phyloP scores from a whole-genome alignment of 441 rosid genomes.

The Mallotus japonicus region DNA sequence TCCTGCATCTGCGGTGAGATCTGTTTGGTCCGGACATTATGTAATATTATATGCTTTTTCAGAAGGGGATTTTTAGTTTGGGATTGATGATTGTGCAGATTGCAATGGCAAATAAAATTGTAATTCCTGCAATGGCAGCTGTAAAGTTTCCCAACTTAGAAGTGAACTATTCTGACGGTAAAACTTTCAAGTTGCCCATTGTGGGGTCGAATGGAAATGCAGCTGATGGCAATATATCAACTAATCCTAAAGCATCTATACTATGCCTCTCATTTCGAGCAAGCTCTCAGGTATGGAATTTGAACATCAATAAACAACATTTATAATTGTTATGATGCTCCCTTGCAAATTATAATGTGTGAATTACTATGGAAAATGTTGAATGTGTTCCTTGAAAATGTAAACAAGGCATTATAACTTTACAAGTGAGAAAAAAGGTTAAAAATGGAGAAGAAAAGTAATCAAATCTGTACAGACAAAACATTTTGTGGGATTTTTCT shows the following conservation, averaged over 20 bases:
- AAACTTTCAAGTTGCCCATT: slow-evolving; percentile 55
- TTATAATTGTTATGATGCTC: background rate
- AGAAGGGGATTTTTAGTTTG: background rate
- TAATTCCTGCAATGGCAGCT: slow-evolving; percentile 64
- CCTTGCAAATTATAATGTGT: background rate
- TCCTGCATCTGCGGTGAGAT: background rate
- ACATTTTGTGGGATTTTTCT: background rate
- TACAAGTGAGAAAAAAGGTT: background rate
- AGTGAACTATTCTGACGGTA: slow-evolving; percentile 50
- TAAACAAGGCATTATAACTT: too few species aligned
- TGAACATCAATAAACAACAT: slow-evolving; percentile 1
- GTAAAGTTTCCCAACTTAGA: slow-evolving; percentile 60
- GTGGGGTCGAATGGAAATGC: slow-evolving; percentile 26
- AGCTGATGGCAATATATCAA: slow-evolving; percentile 28
- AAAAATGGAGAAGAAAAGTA: background rate
- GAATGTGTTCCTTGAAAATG: background rate
- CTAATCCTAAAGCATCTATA: slow-evolving; percentile 52
- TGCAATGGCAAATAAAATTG: slow-evolving; percentile 58
- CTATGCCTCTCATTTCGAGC: slow-evolving; percentile 83
- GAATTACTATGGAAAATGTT: background rate
- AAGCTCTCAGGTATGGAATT: slow-evolving; percentile 61
- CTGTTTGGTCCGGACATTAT: background rate
- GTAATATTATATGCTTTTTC: background rate
- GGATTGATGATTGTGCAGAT: slow-evolving; percentile 39
- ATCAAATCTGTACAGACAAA: background rate